phyloP scores from a whole-genome alignment of 1,284 basidiomycete species.

The Takashimella koratensis region DNA sequence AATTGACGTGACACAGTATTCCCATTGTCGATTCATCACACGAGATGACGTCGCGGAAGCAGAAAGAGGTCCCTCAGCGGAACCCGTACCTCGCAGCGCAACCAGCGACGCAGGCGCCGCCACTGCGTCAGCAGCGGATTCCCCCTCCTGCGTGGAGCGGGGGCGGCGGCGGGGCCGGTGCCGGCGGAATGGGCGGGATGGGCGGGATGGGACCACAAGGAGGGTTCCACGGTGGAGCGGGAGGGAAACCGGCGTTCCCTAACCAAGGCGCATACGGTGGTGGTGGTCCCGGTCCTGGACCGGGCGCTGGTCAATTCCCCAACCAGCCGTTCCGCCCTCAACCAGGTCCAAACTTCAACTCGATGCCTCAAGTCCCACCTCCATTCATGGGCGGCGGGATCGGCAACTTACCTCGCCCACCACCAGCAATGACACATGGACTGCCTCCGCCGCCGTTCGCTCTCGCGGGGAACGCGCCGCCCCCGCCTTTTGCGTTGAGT shows the following conservation, averaged over 20 bases:
- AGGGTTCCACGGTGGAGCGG: neutral
- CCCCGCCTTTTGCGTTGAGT: neutral
- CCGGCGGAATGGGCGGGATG: constrained; percentile 46
- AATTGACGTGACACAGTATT: too few relatives aligned
- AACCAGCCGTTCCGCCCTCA: too few relatives aligned
- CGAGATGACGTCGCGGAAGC: constrained; percentile 39
- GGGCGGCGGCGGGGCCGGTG: constrained; percentile 45
- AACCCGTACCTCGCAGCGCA: constrained; percentile 3
- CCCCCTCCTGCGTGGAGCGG: constrained; percentile 2
- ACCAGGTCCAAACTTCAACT: too few relatives aligned
- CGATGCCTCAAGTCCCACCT: too few relatives aligned
- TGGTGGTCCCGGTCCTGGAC: neutral
- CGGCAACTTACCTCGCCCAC: too few relatives aligned
- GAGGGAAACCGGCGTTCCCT: neutral
- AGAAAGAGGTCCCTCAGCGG: constrained; percentile 9
- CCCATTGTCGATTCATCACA: constrained; percentile 34
- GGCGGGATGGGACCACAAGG: constrained; percentile 20
- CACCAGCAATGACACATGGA: too few relatives aligned
- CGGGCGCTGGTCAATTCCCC: too few relatives aligned
- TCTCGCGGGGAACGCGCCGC: neutral
- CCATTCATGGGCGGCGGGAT: too few relatives aligned
- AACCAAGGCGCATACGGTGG: neutral
- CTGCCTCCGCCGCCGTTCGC: neutral
- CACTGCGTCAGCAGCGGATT: neutral
- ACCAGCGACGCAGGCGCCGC: neutral